Evolutionary conservation across 257 asterid genomes (phyloP), one percentile per base, ranked within the genome.

Genomic region (Gentiana dahurica): DNA sequence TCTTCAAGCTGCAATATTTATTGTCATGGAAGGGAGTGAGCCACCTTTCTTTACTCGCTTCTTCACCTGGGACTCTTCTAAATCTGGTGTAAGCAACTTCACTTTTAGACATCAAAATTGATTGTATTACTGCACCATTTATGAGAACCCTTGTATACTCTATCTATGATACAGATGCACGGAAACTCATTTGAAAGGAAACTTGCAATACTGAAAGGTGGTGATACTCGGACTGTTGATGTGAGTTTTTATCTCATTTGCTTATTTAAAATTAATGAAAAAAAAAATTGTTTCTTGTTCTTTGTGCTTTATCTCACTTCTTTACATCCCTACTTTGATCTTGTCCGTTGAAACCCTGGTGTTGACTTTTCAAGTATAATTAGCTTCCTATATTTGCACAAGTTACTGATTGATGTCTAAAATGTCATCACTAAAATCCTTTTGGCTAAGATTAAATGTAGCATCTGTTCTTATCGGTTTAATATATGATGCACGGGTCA

Each of bases 161-260:
- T 41, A 5, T 5, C 8, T 41, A 41, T 10, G 2, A 41, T 4
- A 38, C 79, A 88, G 97, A 83, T 88, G 86, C 89, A 73, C 37
- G 97, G 97, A 11, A 77, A 85, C 79, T 85, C 95, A 33, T 88
- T 85, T 68, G 89, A 88, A 76, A 71, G 95, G 59, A 88, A 81
- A 67, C 83, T 88, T 62, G 75, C 94, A 13, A 59, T 85, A n/a
- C 71, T 88, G 52, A 85, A 77, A 51, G 77, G 77, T 13, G 77
- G 77, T 13, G 60, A 72, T 49, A 50, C 70, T 44, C 61, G 52
- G 55, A 63, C 59, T 36, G 56, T 72, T 35, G 71, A 68, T 58
- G 77, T 72, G 64, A 63, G 69, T 63, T 8, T n/a, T 13, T 34
- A n/a, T 10, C 34, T 49, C 12, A 38, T 41, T 50, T 36, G 24